phyloP scores from a whole-genome alignment of 495 filamentous ascomycete genomes.

The Penicillium verhagenii region DNA sequence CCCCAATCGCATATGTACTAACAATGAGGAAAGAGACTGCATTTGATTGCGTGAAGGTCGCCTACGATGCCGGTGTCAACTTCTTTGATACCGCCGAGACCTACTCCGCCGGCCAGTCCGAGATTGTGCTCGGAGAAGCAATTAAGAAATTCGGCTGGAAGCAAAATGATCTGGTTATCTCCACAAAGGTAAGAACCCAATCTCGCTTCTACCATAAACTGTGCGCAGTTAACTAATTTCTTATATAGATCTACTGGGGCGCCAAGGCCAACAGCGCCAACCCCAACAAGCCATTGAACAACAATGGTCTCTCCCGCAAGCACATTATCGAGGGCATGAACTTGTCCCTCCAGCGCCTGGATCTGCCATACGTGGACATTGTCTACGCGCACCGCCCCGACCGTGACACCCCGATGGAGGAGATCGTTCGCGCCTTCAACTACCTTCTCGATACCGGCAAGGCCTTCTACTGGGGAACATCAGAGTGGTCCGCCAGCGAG shows the following conservation, averaged over 20 bases:
- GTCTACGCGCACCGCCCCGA: conserved; percentile 86
- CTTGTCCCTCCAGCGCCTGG: conserved; percentile 64
- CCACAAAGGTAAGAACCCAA: conserved; percentile 72
- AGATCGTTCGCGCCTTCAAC: conserved; percentile 83
- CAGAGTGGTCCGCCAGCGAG: conserved; percentile 80
- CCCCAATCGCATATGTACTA: not conserved
- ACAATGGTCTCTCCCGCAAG: conserved; percentile 76
- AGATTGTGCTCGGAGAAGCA: conserved; percentile 71
- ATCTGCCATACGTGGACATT: conserved; percentile 70
- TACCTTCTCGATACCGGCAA: conserved; percentile 73
- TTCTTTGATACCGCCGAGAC: conserved; percentile 61
- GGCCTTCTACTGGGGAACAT: conserved; percentile 90
- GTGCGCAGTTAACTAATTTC: too few species aligned
- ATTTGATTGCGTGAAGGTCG: conserved; percentile 69
- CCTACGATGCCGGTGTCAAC: conserved; percentile 74
- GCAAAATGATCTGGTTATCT: conserved; percentile 78
- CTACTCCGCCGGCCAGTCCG: conserved; percentile 60
- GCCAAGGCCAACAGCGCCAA: conserved; percentile 55
- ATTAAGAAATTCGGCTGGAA: conserved; percentile 64
- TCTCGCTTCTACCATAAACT: too few species aligned
- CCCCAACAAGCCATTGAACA: conserved; percentile 66
- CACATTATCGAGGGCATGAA: conserved; percentile 74
- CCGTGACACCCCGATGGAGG: conserved; percentile 79
- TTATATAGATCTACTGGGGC: conserved; percentile 64
- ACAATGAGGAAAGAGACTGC: conserved; percentile 51